These are phyloP conservation scores for Phanerochaete sordida DNA, from an alignment of 768 basidiomycete genomes.

Conservation along the genomic window DNA sequence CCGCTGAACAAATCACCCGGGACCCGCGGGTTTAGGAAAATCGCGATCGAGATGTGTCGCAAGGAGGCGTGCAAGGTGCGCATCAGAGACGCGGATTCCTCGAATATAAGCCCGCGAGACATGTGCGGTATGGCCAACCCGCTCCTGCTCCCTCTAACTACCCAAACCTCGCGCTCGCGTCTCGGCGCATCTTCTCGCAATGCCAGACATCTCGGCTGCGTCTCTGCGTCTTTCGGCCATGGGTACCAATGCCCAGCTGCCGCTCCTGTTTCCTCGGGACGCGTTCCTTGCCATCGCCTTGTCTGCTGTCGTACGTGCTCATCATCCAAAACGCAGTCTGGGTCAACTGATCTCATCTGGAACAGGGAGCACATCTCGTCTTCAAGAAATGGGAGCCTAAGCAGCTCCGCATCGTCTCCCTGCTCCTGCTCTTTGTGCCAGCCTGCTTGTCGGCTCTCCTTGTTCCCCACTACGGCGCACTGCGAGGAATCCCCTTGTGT, in stretches of 20 bases:
- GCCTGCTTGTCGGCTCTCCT: conserved; percentile 3
- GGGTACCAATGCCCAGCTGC: neutral
- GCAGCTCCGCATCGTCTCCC: conserved; percentile 12
- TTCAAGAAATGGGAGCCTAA: conserved; percentile 16
- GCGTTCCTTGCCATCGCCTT: neutral
- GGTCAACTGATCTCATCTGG: too few species aligned
- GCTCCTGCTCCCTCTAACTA: too few species aligned
- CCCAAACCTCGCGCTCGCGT: too few species aligned
- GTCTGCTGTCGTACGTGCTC: neutral
- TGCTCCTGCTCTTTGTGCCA: conserved; percentile 14
- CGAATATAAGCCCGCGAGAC: neutral
- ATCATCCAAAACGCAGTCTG: too few species aligned
- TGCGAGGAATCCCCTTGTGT: conserved; percentile 1
- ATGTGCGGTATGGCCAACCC: neutral
- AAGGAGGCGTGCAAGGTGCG: neutral
- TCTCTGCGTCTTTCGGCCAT: neutral
- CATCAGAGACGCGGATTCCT: neutral
- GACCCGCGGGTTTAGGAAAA: neutral
- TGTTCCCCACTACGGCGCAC: conserved; percentile 7
- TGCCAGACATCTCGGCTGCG: neutral
- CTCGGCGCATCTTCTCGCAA: neutral
- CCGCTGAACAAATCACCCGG: neutral
- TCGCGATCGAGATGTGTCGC: too few species aligned
- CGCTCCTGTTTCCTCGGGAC: neutral
- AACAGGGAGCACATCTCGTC: conserved; percentile 10